Base-by-base conservation (phyloP, 2,329 filamentous ascomycete species). In the Mycocentrospora acerina region DNA sequence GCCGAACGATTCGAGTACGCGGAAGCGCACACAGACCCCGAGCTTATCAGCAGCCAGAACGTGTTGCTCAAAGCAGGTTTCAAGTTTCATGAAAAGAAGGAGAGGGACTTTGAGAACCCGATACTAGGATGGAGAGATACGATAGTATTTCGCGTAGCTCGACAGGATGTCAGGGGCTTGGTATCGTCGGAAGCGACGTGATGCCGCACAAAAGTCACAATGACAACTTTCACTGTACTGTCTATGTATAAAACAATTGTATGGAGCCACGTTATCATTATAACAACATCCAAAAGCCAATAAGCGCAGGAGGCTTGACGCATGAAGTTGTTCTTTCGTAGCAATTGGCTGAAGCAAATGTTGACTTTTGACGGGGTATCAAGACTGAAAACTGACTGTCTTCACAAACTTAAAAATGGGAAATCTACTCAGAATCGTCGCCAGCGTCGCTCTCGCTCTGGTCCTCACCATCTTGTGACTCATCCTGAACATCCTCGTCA, bases 1-100 rank as follows among this genome's bases (percentile, higher is more conserved):
- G 17, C 41, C n/a, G 41, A 40, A n/a, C 40, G 42, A 17, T 66
- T 57, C 37, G 67, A 68, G 40, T 62, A 66, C 37, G 51, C 71
- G 14, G 67, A 70, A 44, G 71, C 77, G 1, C 59, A 77, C 6
- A 76, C 77, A 8, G 71, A 77, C 25, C 59, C 59, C 1, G 56
- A 60, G 10, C 83, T 86, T 51, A 38, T 42, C 7, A 69, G 67
- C 3, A 86, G 82, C 49, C 73, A 75, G 41, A 71, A 71, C 3
- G 77, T 87, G 7, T 48, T 86, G 37, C 52, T 59, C 32, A 85
- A 83, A 55, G 63, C 57, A 11, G 81, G 81, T 1, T 81, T 85
- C 46, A 64, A 66, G 49, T 53, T 71, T 25, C 71, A 71, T 29
- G 71, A 72, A 49, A 60, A 48, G 17, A 77, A 69, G 65, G 47